Percentiles rank a stretch among this genome's conserved stretches.
These are phyloP conservation scores for Fistulifera pelliculosa DNA, from an alignment of 108 stramenopile species.

Conservation along the genomic window DNA sequence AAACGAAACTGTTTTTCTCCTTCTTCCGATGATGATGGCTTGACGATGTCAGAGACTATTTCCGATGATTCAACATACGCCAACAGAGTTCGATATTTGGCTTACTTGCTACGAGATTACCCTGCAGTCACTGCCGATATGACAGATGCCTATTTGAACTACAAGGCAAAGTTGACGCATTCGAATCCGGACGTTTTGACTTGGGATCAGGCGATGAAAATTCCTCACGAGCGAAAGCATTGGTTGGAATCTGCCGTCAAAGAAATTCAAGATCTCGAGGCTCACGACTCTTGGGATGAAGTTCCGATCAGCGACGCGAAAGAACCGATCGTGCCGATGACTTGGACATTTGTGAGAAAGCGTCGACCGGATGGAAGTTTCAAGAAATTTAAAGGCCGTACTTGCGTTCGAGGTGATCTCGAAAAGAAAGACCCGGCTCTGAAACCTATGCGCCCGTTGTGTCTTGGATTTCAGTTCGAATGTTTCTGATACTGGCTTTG, in stretches of 20 bases:
- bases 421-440: neutral
- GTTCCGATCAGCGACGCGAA: slow-evolving; percentile 1
- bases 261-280: neutral
- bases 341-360: slow-evolving; percentile 28
- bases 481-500: slow-evolving; percentile 6
- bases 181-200: neutral
- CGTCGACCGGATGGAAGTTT: slow-evolving; percentile 28
- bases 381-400: slow-evolving; percentile 35
- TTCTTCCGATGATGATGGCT: too few relatives aligned
- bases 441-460: slow-evolving; percentile 14
- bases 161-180: neutral
- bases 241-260: neutral
- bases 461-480: slow-evolving; percentile 12
- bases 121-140: too few relatives aligned
- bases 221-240: neutral
- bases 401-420: slow-evolving; percentile 23
- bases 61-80: too few relatives aligned
- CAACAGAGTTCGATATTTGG: too few relatives aligned
- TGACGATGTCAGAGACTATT: too few relatives aligned
- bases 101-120: too few relatives aligned
- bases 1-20: too few relatives aligned
- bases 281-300: slow-evolving; percentile 6
- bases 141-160: neutral
- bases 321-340: slow-evolving; percentile 22
- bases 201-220: neutral